Conservation (phyloP, 306 rosid species). For the Glycyrrhiza uralensis region DNA sequence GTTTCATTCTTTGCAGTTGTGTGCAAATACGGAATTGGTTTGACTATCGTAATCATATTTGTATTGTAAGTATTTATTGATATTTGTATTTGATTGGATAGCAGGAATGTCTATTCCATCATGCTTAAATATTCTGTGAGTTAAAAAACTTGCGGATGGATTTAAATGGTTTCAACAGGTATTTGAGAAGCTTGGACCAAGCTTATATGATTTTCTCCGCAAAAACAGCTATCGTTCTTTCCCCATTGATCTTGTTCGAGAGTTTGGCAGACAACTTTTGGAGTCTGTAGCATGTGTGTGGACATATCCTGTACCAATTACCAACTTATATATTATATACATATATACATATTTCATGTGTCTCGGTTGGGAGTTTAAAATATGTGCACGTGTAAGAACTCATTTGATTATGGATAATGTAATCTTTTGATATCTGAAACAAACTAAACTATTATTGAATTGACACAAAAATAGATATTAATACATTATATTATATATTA, state of each 20-base stretch:
- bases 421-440: constrained; percentile 1
- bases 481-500: no score
- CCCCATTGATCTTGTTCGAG: constrained; percentile 93
- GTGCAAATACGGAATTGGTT: constrained; percentile 96
- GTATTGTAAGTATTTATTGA: constrained; percentile 85
- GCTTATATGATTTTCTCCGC: constrained; percentile 91
- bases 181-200: constrained; percentile 94
- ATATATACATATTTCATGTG: constrained; percentile 16
- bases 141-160: constrained; percentile 77
- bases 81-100: constrained; percentile 56
- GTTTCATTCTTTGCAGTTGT: constrained; percentile 86
- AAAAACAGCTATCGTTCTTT: constrained; percentile 87
- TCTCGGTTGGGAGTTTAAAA: constrained; percentile 20
- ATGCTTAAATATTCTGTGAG: constrained; percentile 72
- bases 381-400: constrained; percentile 19
- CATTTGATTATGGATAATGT: background rate
- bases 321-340: constrained; percentile 50
- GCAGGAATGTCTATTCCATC: constrained; percentile 50
- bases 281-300: constrained; percentile 96
- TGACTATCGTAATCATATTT: constrained; percentile 89
- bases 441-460: background rate
- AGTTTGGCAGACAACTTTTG: constrained; percentile 91
- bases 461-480: background rate
- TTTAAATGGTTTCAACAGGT: constrained; percentile 87
- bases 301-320: constrained; percentile 62